Percentiles rank a stretch among this genome's conserved stretches.
Evolutionary conservation across 23 red algal species (phyloP).

Genomic region (Gracilariopsis chorda): DNA sequence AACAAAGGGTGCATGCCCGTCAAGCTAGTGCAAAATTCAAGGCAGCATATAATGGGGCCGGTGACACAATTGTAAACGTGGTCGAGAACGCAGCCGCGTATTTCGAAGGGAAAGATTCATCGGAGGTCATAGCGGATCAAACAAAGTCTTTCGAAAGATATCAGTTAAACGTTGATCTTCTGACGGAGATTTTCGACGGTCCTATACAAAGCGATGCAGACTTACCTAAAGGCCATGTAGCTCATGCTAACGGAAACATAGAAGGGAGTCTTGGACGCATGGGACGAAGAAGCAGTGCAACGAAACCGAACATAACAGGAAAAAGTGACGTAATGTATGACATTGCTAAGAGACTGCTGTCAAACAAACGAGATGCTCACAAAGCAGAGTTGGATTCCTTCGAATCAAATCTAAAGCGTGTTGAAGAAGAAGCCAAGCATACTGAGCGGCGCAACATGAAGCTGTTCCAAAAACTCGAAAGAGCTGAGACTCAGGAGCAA

Average conservation of each 20-base stretch:
- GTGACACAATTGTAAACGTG: constrained; percentile 53
- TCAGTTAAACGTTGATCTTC: constrained; percentile 68
- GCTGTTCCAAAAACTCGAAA: constrained; percentile 47
- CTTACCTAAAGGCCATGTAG: not conserved
- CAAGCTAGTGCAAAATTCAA: constrained; percentile 61
- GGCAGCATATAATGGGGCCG: constrained; percentile 69
- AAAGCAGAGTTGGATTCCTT: constrained; percentile 31
- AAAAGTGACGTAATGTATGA: constrained; percentile 34
- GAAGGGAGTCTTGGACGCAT: not conserved
- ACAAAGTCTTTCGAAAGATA: constrained; percentile 64
- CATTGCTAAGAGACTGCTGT: constrained; percentile 12
- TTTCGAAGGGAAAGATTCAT: constrained; percentile 53
- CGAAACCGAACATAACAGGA: not conserved
- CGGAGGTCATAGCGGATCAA: constrained; percentile 48
- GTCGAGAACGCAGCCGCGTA: constrained; percentile 77
- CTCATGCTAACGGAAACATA: not conserved
- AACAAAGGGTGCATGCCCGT: constrained; percentile 71
- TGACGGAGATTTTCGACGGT: constrained; percentile 68
- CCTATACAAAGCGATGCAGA: constrained; percentile 8
- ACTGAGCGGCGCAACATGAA: constrained; percentile 45
- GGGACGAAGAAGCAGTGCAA: not conserved
- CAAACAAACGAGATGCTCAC: not conserved
- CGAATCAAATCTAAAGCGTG: constrained; percentile 10
- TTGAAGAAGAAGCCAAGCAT: constrained; percentile 25
- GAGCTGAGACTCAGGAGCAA: constrained; percentile 47